Evolutionary conservation across 148 eudicot genomes (phyloP), one percentile per base, ranked within the genome.

Genomic region (Drosera capensis): DNA sequence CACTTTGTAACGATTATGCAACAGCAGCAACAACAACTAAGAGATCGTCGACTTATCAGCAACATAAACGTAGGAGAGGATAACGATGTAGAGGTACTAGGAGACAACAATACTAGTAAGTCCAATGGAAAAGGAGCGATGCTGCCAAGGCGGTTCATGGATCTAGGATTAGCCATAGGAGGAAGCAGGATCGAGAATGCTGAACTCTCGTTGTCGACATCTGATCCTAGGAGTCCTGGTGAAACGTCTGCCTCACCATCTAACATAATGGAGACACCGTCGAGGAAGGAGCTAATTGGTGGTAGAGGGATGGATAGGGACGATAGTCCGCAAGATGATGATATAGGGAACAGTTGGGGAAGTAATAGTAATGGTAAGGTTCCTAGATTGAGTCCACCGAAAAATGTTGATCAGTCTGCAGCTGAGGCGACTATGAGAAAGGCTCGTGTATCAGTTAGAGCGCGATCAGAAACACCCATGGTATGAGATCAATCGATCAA

Each of bases 401-500:
- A 57, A 23, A 42, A 34, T 34, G 5, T 34, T 4, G 38, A 34
- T 5, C 38, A 34, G n/a, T 0, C 38, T 11, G 14, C 38, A 2
- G 38, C 6, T 3, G 38, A 13, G 3, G 14, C 46, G 49, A 68
- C 64, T 3, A 68, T 63, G 47, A 53, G 60, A 46, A 63, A 50
- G 51, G 61, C 62, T 11, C 56, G 68, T 19, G 68, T 63, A 3
- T 63, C 68, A 3, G 68, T 63, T 40, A 35, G 68, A 23, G 65
- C 68, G 18, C 56, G 68, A 7, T 68, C 68, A 0, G 73, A 68
- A 19, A 65, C 65, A 45, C 20, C 65, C 25, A 53, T 50, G 68
- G 68, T 68, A 50, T 16, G 34, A 20, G 8, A 44, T 14, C 14
- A 2, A 14, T 7, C 9, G 36, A 43, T 20, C n/a, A n/a, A n/a